Percentiles rank a stretch among this genome's conserved stretches.
Conservation (phyloP, 1,284 basidiomycete species). For the Ganoderma sp. region DNA sequence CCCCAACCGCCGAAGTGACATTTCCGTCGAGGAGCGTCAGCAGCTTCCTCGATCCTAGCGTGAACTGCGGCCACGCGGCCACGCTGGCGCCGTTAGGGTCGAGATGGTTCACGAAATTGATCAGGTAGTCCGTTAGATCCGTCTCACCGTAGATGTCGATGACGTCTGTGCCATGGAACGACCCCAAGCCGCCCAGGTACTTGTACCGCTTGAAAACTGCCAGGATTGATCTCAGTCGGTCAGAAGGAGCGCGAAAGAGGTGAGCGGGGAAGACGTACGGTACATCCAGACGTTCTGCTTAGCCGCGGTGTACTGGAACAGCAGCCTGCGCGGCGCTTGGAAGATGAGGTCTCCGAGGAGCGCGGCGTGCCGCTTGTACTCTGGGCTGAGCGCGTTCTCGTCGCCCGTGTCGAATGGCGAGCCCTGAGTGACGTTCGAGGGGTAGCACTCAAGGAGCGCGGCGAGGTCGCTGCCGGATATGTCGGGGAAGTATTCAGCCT, state of each 20-base stretch:
- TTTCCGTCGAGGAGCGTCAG: conserved; percentile 6
- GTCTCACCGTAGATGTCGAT: conserved; percentile 24
- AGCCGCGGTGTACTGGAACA: conserved; percentile 25
- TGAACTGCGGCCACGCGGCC: conserved; percentile 55
- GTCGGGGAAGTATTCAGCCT: conserved; percentile 42
- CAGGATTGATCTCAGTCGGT: not conserved
- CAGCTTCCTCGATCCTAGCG: not conserved
- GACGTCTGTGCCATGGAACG: conserved; percentile 28
- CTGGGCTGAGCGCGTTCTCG: conserved; percentile 48
- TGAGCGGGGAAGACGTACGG: conserved; percentile 49
- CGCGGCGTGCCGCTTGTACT: conserved; percentile 56
- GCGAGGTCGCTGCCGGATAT: conserved; percentile 38
- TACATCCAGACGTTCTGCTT: conserved; percentile 25
- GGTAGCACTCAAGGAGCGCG: conserved; percentile 47
- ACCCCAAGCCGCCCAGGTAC: not conserved
- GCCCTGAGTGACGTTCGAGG: conserved; percentile 49
- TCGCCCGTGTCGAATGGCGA: conserved; percentile 56
- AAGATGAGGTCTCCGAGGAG: conserved; percentile 48
- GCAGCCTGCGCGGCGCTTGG: not conserved
- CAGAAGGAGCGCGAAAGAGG: not conserved
- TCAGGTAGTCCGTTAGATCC: conserved; percentile 31
- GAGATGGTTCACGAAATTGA: conserved; percentile 28
- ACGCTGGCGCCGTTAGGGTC: conserved; percentile 45
- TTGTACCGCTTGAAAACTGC: not conserved
- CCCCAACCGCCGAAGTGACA: not conserved